Percentiles rank a stretch among this genome's conserved stretches.
These are phyloP conservation scores for Tulasnella sp. DNA, from an alignment of 768 basidiomycete genomes.

Conservation along the genomic window DNA sequence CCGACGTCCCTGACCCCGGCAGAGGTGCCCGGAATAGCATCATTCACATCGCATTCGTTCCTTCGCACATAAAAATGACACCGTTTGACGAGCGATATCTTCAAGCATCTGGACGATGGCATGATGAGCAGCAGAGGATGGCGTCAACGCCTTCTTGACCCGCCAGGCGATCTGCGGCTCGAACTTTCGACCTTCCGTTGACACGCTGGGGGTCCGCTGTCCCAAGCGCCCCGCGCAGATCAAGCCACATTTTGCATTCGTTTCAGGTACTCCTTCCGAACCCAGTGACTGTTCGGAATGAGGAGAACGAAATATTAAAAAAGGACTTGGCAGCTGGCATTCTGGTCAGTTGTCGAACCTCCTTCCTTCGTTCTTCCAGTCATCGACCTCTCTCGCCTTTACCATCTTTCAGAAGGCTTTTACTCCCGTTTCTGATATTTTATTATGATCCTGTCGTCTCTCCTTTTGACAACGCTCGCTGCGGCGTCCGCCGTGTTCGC, in stretches of 20 bases:
- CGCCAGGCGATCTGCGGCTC: no score
- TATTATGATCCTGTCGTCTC: neutral
- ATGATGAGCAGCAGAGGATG: no score
- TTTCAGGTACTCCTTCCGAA: neutral
- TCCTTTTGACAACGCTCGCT: neutral
- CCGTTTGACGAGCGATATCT: no score
- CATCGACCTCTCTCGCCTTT: neutral
- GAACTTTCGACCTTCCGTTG: neutral
- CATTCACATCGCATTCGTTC: no score
- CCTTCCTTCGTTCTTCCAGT: neutral
- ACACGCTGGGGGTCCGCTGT: neutral
- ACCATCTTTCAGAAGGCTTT: neutral
- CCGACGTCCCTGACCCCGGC: no score
- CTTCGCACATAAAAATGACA: no score
- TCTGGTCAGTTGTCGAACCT: neutral
- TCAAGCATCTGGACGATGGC: no score
- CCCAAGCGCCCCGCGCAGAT: neutral
- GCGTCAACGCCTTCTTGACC: no score
- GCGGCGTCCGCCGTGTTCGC: neutral
- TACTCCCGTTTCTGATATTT: neutral
- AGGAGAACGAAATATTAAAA: no score
- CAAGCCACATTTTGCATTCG: neutral
- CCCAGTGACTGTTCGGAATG: no score
- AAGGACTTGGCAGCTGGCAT: neutral
- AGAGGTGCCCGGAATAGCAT: no score